Percentiles rank a stretch among this genome's conserved stretches.
Conservation (phyloP, 2,329 filamentous ascomycete genomes). For the Fusarium sulawesiense region DNA sequence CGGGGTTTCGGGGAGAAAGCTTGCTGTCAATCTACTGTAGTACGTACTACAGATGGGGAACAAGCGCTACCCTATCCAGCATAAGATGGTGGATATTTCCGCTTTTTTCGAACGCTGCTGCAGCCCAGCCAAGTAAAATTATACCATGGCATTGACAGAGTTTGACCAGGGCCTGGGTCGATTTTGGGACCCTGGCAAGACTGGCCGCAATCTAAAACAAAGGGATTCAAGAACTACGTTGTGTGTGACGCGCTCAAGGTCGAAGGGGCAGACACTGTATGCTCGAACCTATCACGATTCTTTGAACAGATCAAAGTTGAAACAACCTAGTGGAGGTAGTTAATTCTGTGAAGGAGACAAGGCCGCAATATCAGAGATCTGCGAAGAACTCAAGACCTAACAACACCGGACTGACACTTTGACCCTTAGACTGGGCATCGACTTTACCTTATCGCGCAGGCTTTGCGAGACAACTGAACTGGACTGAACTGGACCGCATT, state of each 20-base stretch:
- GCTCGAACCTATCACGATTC: slow-evolving; percentile 24
- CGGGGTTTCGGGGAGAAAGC: slow-evolving; percentile 1
- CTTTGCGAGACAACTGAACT: slow-evolving; percentile 11
- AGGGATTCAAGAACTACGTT: slow-evolving; percentile 7
- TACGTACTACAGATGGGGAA: background rate
- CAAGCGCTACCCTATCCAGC: background rate
- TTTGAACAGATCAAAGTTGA: slow-evolving; percentile 12
- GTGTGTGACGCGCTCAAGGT: slow-evolving; percentile 6
- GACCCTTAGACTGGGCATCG: slow-evolving; percentile 1
- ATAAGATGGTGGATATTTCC: slow-evolving; percentile 9
- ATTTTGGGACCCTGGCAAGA: background rate
- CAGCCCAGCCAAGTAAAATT: slow-evolving; percentile 18
- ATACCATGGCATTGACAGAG: slow-evolving; percentile 14
- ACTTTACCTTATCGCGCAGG: background rate
- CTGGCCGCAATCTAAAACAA: slow-evolving; percentile 29
- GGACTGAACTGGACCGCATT: background rate
- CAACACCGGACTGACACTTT: slow-evolving; percentile 7
- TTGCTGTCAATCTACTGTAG: background rate
- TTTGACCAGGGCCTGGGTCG: slow-evolving; percentile 5
- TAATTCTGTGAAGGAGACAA: slow-evolving; percentile 1
- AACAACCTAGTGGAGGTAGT: slow-evolving; percentile 16
- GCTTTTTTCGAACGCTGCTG: slow-evolving; percentile 2
- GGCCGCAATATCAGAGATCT: slow-evolving; percentile 7
- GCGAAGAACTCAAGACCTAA: slow-evolving; percentile 3
- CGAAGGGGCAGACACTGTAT: slow-evolving; percentile 7